Evolutionary conservation across 75 land plant species (phyloP), one percentile per base, ranked within the genome.

Genomic region (Picea sitchensis): DNA sequence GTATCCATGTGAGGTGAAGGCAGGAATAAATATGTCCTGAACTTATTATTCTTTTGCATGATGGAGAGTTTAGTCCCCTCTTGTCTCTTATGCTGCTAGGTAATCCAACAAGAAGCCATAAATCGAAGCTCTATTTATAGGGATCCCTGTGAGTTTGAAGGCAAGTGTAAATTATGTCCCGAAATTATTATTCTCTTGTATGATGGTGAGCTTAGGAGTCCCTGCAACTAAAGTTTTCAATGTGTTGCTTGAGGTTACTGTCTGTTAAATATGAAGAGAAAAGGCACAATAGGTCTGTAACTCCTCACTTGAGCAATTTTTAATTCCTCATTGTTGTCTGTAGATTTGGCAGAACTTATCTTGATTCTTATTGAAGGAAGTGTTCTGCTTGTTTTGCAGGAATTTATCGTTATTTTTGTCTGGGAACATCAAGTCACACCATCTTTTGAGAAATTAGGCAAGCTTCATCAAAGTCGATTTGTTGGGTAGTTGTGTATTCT

Each of bases 211-310:
- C 8, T 47, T 47, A 47, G 5, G 51, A 5, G 51, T 15, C 44
- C 44, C 2, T 67, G 71, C 7, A 30, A 64, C 15, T 4, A 36
- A 1, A 36, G n/a, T 7, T 21, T 26, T 23, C 31, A 63, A 23
- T 30, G 65, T 63, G 65, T 68, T 68, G 20, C 18, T 68, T 38
- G 72, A 68, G 47, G 72, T 68, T 36, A 17, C 72, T 34, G 72
- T 68, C 51, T 47, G 51, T 47, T 47, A n/a, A 47, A 18, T 34
- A 34, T 65, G 69, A 65, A 3, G 2, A 21, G 69, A 13, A 65
- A 65, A 65, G 32, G 34, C 38, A 36, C 72, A 36, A 36, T 34
- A 36, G 44, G 72, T 68, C 20, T 14, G 47, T 36, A 38, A 18
- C n/a, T 38, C 44, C 47, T 36, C 18, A 68, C 18, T 20, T 38